Evolutionary conservation across 352 stramenopile species (phyloP).

Genomic region (Aphanomyces euteiches): DNA sequence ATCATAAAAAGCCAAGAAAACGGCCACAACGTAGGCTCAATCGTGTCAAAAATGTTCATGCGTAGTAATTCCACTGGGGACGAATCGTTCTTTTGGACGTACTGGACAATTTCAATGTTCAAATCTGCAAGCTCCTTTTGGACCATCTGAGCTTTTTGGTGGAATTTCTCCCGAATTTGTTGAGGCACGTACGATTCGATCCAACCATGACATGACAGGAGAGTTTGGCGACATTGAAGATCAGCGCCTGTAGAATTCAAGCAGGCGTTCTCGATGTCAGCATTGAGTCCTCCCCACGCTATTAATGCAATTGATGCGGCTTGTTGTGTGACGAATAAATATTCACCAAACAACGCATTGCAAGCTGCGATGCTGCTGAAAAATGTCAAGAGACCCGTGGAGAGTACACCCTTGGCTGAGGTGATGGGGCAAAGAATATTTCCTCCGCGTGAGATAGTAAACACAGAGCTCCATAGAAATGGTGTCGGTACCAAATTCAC

Average conservation of each 20-base stretch:
- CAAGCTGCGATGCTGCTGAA: background rate
- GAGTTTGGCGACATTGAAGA: background rate
- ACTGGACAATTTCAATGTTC: conserved; percentile 3
- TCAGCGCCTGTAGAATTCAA: background rate
- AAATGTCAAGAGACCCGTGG: background rate
- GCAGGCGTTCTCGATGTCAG: background rate
- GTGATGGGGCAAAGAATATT: background rate
- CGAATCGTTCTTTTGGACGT: background rate
- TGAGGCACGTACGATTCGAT: background rate
- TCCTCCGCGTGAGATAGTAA: background rate
- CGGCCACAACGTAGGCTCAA: background rate
- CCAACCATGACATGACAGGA: background rate
- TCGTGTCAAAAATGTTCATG: background rate
- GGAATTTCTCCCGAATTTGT: background rate
- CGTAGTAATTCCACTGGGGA: background rate
- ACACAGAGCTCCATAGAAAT: background rate
- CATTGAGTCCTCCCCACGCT: background rate
- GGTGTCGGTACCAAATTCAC: background rate
- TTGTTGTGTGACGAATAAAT: background rate
- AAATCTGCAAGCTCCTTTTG: background rate
- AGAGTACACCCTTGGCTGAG: background rate
- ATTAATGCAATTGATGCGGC: background rate
- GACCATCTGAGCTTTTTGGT: background rate
- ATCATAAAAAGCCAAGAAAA: conserved; percentile 15
- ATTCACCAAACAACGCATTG: background rate